Base-by-base conservation (phyloP, 331 rosid species). In the Quercus phellos region DNA sequence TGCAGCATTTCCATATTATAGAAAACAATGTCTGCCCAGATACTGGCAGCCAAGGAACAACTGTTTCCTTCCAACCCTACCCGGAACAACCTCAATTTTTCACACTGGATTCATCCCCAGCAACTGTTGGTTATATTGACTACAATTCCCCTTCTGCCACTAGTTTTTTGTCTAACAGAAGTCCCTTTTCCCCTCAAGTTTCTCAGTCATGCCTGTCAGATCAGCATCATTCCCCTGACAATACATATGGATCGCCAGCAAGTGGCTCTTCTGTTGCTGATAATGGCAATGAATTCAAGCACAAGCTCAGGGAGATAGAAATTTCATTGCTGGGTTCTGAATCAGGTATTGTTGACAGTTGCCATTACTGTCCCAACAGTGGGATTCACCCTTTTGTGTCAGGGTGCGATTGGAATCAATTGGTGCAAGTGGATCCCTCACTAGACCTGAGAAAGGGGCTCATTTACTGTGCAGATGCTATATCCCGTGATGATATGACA, bases 31-130 rank as follows among this genome's bases (percentile, higher is more conserved):
- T 83, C 30, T 74, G 68, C 80, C 69, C 89, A 42, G 87, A 84
- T 55, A 38, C 50, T 67, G 79, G 87, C 79, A 93, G 87, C 82
- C 94, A 84, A 61, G 91, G 90, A 66, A 88, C 86, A 63, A 85
- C 51, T 80, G 83, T 84, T 80, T 88, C 96, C 70, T 93, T 81
- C 22, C 89, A 85, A 76, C 50, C 86, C 29, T 14, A 12, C 80
- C 85, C 80, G 80, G 90, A 82, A 51, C 84, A 86, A 75, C 89
- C 30, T 46, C 53, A 46, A 12, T 46, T 46, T 85, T 88, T 73
- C 35, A 95, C 99, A 72, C 92, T 95, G 51, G 98, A 95, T 34
- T 94, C 99, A 13, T 79, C 84, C 68, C 81, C 92, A 2, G 80
- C 85, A 55, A 30, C 74, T 60, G 61, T 70, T 72, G 88, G 56